These are phyloP conservation scores for Boletus pseudopeckii DNA, from an alignment of 768 basidiomycete genomes.

Conservation along the genomic window DNA sequence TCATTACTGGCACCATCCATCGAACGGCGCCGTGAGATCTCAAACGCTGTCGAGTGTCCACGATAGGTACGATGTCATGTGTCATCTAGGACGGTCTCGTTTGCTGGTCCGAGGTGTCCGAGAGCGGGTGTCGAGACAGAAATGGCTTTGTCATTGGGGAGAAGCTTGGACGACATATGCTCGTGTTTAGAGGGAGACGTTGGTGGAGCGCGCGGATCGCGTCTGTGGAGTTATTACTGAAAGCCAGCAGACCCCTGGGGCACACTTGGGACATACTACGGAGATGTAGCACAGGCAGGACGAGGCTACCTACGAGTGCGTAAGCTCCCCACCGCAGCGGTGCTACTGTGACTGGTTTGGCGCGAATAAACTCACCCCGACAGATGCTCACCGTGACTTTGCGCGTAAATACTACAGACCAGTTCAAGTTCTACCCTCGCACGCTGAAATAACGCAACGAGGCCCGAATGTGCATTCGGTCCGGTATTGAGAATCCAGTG, in stretches of 20 bases:
- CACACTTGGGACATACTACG: neutral
- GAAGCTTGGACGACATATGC: too few species aligned
- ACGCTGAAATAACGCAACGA: conserved; percentile 6
- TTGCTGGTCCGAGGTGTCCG: too few species aligned
- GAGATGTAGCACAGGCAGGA: neutral
- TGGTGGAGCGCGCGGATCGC: too few species aligned
- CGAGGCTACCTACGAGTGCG: neutral
- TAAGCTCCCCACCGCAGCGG: neutral
- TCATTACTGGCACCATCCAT: too few species aligned
- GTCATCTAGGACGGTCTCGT: too few species aligned
- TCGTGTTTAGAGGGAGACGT: too few species aligned
- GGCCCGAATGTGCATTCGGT: conserved; percentile 2
- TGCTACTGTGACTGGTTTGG: neutral
- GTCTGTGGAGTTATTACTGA: neutral
- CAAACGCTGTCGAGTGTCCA: too few species aligned
- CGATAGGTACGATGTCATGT: too few species aligned
- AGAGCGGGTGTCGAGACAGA: too few species aligned
- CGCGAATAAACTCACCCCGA: neutral
- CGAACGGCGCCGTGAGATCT: too few species aligned
- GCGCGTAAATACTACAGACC: neutral
- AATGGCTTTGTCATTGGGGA: too few species aligned
- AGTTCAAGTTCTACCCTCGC: neutral
- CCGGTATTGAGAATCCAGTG: neutral
- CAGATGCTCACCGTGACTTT: too few species aligned
- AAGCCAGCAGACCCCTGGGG: neutral